These are phyloP conservation scores for Podospora comata DNA, from an alignment of 495 filamentous ascomycete species.

Conservation along the genomic window DNA sequence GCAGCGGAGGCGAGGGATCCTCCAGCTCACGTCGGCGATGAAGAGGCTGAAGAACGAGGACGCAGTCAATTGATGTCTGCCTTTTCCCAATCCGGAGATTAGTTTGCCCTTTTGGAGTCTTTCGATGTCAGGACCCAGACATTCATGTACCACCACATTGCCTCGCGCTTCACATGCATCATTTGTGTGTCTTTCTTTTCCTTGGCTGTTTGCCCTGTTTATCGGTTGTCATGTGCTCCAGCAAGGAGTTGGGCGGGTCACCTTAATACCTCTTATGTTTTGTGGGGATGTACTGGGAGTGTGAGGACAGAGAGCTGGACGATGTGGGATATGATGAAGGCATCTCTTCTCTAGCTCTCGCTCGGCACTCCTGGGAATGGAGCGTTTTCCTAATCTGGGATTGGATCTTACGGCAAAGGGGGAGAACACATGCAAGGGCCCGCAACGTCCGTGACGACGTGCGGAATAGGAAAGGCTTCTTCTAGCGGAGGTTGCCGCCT, in stretches of 20 bases:
- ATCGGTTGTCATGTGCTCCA: constrained; percentile 7
- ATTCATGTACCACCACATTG: constrained; percentile 13
- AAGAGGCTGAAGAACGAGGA: background rate
- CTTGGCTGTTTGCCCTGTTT: background rate
- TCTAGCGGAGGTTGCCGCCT: background rate
- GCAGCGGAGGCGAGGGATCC: constrained; percentile 16
- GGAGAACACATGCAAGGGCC: background rate
- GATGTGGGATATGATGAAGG: background rate
- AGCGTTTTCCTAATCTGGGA: background rate
- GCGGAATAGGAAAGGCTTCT: constrained; percentile 5
- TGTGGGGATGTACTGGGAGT: background rate
- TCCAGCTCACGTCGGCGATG: constrained; percentile 21
- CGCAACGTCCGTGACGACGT: background rate
- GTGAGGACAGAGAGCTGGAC: background rate
- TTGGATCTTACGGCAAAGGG: background rate
- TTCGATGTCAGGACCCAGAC: constrained; percentile 7
- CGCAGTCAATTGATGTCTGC: background rate
- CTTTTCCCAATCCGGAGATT: background rate
- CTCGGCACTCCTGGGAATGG: background rate
- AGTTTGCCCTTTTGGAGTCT: background rate
- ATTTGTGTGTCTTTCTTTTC: constrained; percentile 1
- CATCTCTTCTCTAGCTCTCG: background rate
- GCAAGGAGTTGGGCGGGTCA: constrained; percentile 7
- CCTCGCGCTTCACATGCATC: background rate
- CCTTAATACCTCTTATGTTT: constrained; percentile 10